Evolutionary conservation across 345 rosid genomes (phyloP), one percentile per base, ranked within the genome.

Genomic region (Aquilaria sinensis): DNA sequence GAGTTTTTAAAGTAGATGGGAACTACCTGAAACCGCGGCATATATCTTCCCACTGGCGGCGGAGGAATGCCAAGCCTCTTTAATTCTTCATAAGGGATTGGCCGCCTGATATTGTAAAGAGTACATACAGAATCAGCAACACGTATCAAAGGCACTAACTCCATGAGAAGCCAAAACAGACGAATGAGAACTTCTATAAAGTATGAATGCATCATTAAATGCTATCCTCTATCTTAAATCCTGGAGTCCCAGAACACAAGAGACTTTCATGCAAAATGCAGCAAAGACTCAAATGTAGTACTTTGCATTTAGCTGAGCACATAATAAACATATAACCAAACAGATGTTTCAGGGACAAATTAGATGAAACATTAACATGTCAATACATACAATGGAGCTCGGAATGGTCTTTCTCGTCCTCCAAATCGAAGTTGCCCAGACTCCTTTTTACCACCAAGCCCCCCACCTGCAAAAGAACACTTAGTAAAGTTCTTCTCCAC

Each of bases 341-440:
- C 32, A 64, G 43, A 45, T 4, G n/a, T 13, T 47, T 2, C 31
- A 53, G 45, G 56, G 23, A 51, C 2, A 2, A 59, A 45, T 31
- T 31, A 54, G 15, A 29, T 30, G 12, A 56, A 31, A 41, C 29
- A 9, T 33, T 62, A 63, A 49, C 49, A 16, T 15, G 50, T 47
- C 30, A 60, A 62, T 54, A 63, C 89, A 49, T 85, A 93, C 99
- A 90, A 69, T 12, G 97, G 97, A 75, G 98, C 98, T 29, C 96
- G 84, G 70, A 93, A 90, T 64, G 99, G 96, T 78, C 96, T 83
- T 72, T 93, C 99, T 70, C 97, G 84, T 63, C 99, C 96, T 54
- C 97, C 97, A 76, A 93, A 93, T 31, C 97, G 87, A 77, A 93
- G 97, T 67, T 90, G 97, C 14, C 95, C 96, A 1, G 95, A 90